Conservation (phyloP, 371 early-diverging fungal genomes). For the Catenaria anguillulae region DNA sequence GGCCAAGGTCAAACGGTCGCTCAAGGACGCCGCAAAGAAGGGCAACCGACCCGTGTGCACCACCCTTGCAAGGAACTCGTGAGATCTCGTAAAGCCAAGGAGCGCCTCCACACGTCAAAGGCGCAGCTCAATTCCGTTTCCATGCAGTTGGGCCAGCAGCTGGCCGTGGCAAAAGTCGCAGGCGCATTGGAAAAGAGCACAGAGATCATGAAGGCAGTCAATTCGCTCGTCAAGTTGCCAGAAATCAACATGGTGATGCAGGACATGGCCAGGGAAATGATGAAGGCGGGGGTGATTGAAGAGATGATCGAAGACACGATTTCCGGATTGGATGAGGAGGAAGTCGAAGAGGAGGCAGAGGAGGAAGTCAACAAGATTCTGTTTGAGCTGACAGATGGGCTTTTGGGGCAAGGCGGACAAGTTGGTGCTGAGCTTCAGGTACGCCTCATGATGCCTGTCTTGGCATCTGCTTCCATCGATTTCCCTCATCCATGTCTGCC, state of each 20-base stretch:
- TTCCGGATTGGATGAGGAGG: conserved; percentile 73
- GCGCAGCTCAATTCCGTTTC: conserved; percentile 82
- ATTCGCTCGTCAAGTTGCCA: conserved; percentile 65
- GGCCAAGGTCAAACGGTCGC: conserved; percentile 51
- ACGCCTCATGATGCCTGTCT: not conserved
- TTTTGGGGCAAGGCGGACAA: conserved; percentile 50
- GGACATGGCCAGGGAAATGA: conserved; percentile 89
- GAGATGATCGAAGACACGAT: conserved; percentile 89
- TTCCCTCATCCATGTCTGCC: too few relatives aligned
- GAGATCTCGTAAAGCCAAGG: conserved; percentile 57
- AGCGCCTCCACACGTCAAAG: conserved; percentile 67
- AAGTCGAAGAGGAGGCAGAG: conserved; percentile 85
- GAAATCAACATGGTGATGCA: conserved; percentile 67
- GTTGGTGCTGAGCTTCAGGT: conserved; percentile 32
- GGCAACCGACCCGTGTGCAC: conserved; percentile 62
- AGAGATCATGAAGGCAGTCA: conserved; percentile 80
- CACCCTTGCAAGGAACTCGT: conserved; percentile 73
- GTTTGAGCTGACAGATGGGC: conserved; percentile 66
- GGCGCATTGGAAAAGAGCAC: conserved; percentile 75
- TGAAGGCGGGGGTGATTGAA: conserved; percentile 85
- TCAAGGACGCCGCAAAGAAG: conserved; percentile 79
- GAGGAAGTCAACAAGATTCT: conserved; percentile 82
- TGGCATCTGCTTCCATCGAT: too few relatives aligned
- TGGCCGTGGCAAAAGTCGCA: conserved; percentile 70
- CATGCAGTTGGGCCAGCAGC: conserved; percentile 80